phyloP scores from a whole-genome alignment of 2,329 filamentous ascomycete species.

The Venturia carpophila region DNA sequence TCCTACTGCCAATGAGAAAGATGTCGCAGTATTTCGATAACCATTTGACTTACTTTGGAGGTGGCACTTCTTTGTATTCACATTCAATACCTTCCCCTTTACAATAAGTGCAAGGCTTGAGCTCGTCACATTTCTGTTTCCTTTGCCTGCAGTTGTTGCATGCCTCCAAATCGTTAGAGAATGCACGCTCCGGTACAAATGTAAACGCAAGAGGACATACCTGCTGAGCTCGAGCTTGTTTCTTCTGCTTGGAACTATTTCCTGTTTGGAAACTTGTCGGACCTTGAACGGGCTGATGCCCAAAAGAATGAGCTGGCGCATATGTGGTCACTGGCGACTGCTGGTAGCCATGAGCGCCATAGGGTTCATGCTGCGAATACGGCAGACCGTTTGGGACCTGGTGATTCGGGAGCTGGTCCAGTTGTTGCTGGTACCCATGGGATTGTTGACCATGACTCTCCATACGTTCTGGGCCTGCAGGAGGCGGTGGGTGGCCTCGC shows the following conservation, averaged over 20 bases:
- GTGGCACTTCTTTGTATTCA: conserved; percentile 76
- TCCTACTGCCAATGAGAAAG: not conserved
- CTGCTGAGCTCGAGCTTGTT: conserved; percentile 16
- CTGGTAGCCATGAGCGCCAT: not conserved
- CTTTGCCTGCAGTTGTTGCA: conserved; percentile 47
- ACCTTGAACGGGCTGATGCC: conserved; percentile 3
- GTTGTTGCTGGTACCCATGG: conserved; percentile 6
- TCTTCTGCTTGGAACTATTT: not conserved
- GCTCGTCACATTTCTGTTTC: conserved; percentile 37
- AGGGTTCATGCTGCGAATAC: conserved; percentile 15
- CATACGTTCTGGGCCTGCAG: conserved; percentile 10
- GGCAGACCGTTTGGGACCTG: conserved; percentile 10
- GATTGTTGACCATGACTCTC: not conserved
- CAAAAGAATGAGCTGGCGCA: not conserved
- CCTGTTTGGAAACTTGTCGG: not conserved
- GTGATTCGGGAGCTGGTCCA: conserved; percentile 16
- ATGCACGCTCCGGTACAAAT: not conserved
- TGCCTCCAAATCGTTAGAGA: conserved; percentile 46
- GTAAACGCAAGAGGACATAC: not conserved
- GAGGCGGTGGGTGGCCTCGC: conserved; percentile 1
- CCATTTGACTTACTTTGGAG: conserved; percentile 61
- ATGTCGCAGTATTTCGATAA: not conserved
- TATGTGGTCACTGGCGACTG: conserved; percentile 9
- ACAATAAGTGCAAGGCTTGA: conserved; percentile 50
- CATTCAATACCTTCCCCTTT: conserved; percentile 78